Conservation (phyloP, 352 stramenopile genomes). For the Pythium brachiatum region DNA sequence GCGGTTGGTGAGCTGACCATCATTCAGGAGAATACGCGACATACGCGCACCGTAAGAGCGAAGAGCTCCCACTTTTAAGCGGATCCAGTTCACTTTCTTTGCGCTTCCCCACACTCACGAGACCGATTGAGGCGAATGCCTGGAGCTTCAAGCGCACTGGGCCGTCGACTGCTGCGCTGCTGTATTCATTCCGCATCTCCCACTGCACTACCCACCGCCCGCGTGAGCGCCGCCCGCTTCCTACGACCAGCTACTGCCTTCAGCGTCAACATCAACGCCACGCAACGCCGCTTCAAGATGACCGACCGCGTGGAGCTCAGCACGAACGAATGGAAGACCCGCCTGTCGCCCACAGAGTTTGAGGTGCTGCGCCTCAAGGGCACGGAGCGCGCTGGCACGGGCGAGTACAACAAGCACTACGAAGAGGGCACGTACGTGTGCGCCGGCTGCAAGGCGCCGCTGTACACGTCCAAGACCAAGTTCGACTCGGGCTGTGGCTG, state of each 20-base stretch:
- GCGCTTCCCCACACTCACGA: conserved; percentile 8
- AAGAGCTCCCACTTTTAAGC: neutral
- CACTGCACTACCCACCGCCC: conserved; percentile 8
- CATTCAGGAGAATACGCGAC: conserved; percentile 11
- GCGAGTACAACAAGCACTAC: conserved; percentile 89
- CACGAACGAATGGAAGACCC: conserved; percentile 81
- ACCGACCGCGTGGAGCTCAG: conserved; percentile 48
- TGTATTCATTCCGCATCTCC: conserved; percentile 16
- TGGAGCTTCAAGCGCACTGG: conserved; percentile 15
- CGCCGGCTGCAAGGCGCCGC: conserved; percentile 79
- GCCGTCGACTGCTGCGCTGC: conserved; percentile 17
- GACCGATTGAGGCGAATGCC: conserved; percentile 9
- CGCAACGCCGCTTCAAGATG: conserved; percentile 40
- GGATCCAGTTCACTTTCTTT: conserved; percentile 23
- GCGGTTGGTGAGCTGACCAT: neutral
- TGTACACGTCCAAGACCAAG: conserved; percentile 89
- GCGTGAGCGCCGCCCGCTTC: neutral
- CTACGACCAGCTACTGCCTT: neutral
- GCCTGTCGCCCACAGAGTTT: conserved; percentile 77
- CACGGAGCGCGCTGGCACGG: conserved; percentile 84
- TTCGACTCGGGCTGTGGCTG: conserved; percentile 91
- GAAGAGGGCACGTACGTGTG: conserved; percentile 86
- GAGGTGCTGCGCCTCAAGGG: conserved; percentile 89
- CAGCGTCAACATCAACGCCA: neutral
- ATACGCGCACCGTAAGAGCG: conserved; percentile 13